Conservation (phyloP, 2,329 filamentous ascomycete species). For the Cladobotryum mycophilum region DNA sequence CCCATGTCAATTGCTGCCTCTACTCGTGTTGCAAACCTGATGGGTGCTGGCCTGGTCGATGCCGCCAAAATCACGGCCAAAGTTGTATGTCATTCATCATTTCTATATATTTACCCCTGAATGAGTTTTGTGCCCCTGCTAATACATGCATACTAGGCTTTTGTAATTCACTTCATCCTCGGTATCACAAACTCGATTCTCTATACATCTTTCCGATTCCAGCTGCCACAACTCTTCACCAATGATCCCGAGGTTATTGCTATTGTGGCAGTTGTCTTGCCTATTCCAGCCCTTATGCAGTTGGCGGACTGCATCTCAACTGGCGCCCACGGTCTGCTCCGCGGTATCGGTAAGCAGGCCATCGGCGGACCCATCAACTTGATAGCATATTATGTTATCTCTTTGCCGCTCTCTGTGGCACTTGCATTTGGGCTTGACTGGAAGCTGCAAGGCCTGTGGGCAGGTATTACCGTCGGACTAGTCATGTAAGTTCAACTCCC, state of each 20-base stretch:
- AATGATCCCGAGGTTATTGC: slow-evolving; percentile 62
- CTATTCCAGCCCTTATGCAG: slow-evolving; percentile 81
- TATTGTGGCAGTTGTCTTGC: slow-evolving; percentile 64
- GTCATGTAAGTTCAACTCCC: slow-evolving; percentile 41
- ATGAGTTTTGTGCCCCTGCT: neutral
- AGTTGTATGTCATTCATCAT: slow-evolving; percentile 49
- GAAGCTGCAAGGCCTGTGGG: slow-evolving; percentile 77
- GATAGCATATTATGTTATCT: slow-evolving; percentile 78
- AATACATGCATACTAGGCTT: slow-evolving; percentile 31
- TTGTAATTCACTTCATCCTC: slow-evolving; percentile 61
- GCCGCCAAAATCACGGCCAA: slow-evolving; percentile 76
- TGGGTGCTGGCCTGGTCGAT: slow-evolving; percentile 75
- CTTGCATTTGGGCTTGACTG: slow-evolving; percentile 71
- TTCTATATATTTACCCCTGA: slow-evolving; percentile 5
- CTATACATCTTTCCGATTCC: slow-evolving; percentile 60
- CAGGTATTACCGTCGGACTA: slow-evolving; percentile 68
- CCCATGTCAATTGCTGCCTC: slow-evolving; percentile 82
- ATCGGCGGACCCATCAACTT: slow-evolving; percentile 87
- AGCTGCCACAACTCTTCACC: slow-evolving; percentile 76
- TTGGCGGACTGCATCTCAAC: slow-evolving; percentile 77
- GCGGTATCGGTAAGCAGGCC: slow-evolving; percentile 82
- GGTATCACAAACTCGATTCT: slow-evolving; percentile 72
- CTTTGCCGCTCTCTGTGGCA: slow-evolving; percentile 75
- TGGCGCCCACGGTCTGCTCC: slow-evolving; percentile 75
- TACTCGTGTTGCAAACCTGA: slow-evolving; percentile 85